Conservation (phyloP, 2,329 filamentous ascomycete species). For the Cladosporium sp. region DNA sequence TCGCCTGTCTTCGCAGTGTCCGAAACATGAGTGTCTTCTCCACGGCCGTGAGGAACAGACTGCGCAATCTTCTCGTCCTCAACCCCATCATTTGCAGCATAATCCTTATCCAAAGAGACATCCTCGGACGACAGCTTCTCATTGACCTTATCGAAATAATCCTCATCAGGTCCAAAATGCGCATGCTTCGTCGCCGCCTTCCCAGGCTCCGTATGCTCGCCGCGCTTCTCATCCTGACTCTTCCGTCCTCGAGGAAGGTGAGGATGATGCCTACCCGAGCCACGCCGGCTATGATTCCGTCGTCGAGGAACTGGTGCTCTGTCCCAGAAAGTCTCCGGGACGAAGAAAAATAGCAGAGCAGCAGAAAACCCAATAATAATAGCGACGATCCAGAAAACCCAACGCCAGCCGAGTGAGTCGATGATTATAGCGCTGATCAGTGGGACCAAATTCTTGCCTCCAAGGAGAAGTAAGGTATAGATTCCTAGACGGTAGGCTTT, state of each 20-base stretch:
- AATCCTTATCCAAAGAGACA: not conserved
- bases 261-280: not conserved
- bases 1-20: not conserved
- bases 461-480: slow-evolving; percentile 81
- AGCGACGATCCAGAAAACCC: slow-evolving; percentile 61
- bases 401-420: slow-evolving; percentile 68
- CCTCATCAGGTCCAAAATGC: slow-evolving; percentile 19
- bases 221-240: not conserved
- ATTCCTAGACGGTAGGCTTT: slow-evolving; percentile 88
- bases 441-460: slow-evolving; percentile 79
- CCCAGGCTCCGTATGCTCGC: not conserved
- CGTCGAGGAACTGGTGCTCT: slow-evolving; percentile 57
- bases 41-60: not conserved
- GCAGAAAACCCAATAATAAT: slow-evolving; percentile 70
- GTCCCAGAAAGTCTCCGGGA: slow-evolving; percentile 96
- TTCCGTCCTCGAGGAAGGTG: not conserved
- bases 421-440: slow-evolving; percentile 84
- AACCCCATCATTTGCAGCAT: not conserved
- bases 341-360: slow-evolving; percentile 76
- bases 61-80: not conserved
- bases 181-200: slow-evolving; percentile 16
- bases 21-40: not conserved
- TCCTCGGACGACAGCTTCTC: not conserved
- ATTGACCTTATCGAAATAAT: slow-evolving; percentile 2
- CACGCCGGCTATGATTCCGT: not conserved